Conservation (phyloP, 1,284 basidiomycete genomes). For the Leucoagaricus sp. region DNA sequence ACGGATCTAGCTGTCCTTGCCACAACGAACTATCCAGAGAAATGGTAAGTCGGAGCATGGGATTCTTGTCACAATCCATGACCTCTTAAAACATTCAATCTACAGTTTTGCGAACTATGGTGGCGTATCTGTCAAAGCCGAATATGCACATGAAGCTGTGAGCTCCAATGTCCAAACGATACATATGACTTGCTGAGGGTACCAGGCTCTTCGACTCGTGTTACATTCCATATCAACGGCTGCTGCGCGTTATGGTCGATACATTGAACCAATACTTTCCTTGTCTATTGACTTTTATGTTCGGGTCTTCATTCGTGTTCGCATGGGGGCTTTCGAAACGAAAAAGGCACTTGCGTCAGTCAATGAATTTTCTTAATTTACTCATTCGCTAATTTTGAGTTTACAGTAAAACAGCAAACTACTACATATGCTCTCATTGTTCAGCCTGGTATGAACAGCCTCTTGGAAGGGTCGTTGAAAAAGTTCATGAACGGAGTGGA, state of each 20-base stretch:
- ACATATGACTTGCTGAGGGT: neutral
- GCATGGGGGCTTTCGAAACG: slow-evolving; percentile 80
- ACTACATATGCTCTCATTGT: slow-evolving; percentile 83
- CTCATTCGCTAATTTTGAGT: slow-evolving; percentile 10
- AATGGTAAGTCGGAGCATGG: slow-evolving; percentile 64
- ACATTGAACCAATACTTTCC: slow-evolving; percentile 89
- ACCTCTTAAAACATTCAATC: neutral
- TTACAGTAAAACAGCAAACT: slow-evolving; percentile 77
- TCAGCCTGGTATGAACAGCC: slow-evolving; percentile 81
- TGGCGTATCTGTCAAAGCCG: slow-evolving; percentile 88
- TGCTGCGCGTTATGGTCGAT: slow-evolving; percentile 90
- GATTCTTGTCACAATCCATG: neutral
- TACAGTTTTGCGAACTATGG: slow-evolving; percentile 93
- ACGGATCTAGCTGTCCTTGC: slow-evolving; percentile 95
- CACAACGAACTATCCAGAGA: slow-evolving; percentile 94
- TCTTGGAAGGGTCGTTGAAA: slow-evolving; percentile 70
- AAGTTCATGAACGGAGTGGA: slow-evolving; percentile 52
- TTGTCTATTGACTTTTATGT: slow-evolving; percentile 99
- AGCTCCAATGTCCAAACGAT: slow-evolving; percentile 26
- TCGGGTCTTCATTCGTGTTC: slow-evolving; percentile 86
- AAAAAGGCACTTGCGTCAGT: slow-evolving; percentile 80
- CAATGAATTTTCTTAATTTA: neutral
- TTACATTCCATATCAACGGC: slow-evolving; percentile 84
- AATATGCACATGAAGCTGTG: slow-evolving; percentile 93
- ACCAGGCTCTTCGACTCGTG: slow-evolving; percentile 85